Conservation (phyloP, 345 rosid genomes). For the Gossypium arboreum region DNA sequence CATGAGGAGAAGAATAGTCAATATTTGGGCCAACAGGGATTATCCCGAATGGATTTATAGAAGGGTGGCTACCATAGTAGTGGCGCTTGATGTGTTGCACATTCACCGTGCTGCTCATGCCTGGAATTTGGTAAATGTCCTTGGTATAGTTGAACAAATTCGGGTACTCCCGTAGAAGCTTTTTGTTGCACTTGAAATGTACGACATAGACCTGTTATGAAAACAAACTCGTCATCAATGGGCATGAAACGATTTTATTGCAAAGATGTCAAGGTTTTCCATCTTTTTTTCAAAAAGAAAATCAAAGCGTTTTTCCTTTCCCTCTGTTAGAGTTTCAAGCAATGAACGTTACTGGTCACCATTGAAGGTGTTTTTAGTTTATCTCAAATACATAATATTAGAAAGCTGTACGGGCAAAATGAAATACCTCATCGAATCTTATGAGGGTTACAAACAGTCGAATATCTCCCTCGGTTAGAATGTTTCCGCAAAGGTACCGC, state of each 20-base stretch:
- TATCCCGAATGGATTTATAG: slow-evolving; percentile 61
- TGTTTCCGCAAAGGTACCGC: slow-evolving; percentile 65
- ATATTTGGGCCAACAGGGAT: slow-evolving; percentile 64
- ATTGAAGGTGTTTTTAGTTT: too few relatives aligned
- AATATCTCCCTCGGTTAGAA: slow-evolving; percentile 67
- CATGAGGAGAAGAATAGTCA: slow-evolving; percentile 52
- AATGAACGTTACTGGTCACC: too few relatives aligned
- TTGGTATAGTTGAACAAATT: slow-evolving; percentile 69
- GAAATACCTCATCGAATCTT: slow-evolving; percentile 87
- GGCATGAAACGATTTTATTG: neutral
- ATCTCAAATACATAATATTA: neutral
- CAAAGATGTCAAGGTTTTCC: neutral
- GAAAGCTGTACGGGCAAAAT: neutral
- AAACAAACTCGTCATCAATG: neutral
- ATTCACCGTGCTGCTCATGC: slow-evolving; percentile 60
- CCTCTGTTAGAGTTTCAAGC: too few relatives aligned
- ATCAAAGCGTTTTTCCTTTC: neutral
- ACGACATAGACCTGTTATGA: slow-evolving; percentile 58
- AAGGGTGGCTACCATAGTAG: slow-evolving; percentile 77
- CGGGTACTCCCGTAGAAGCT: slow-evolving; percentile 60
- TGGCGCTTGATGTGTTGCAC: slow-evolving; percentile 68
- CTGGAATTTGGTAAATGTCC: slow-evolving; percentile 53
- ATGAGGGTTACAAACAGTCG: slow-evolving; percentile 78
- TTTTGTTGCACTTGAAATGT: slow-evolving; percentile 83
- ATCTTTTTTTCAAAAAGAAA: neutral